A percentile compares a stretch with the other conserved stretches of the same genome.
phyloP scores from a whole-genome alignment of 768 basidiomycete genomes.

The Kwoniella mangroviensis region DNA sequence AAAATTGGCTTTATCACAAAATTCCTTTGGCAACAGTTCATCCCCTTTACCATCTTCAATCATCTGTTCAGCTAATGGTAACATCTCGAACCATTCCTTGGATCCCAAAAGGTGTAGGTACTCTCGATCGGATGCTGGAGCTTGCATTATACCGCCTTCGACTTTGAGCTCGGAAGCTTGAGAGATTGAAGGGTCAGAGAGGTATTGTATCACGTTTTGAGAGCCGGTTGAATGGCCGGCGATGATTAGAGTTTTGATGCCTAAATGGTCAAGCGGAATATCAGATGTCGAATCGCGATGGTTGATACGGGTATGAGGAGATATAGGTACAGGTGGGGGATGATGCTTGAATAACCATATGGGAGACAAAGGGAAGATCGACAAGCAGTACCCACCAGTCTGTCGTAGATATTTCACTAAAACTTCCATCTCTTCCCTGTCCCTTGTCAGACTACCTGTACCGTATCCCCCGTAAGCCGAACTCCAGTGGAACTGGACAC shows the following conservation, averaged over 20 bases:
- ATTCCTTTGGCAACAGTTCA: constrained; percentile 36
- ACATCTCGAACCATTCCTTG: constrained; percentile 18
- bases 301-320: background rate
- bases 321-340: background rate
- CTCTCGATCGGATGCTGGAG: constrained; percentile 54
- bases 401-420: constrained; percentile 44
- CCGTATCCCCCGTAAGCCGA: constrained; percentile 49
- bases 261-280: constrained; percentile 19
- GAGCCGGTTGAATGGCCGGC: constrained; percentile 57
- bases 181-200: constrained; percentile 28
- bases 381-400: constrained; percentile 32
- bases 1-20: constrained; percentile 20
- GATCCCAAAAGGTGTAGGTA: constrained; percentile 11
- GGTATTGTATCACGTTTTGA: constrained; percentile 54
- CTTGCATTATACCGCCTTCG: constrained; percentile 56
- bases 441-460: constrained; percentile 41
- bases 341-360: no score
- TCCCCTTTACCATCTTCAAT: constrained; percentile 43
- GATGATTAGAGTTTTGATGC: constrained; percentile 42
- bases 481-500: constrained; percentile 50
- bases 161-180: constrained; percentile 24
- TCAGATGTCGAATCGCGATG: background rate
- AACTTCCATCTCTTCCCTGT: constrained; percentile 46
- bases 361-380: no score
- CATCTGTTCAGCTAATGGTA: constrained; percentile 36